Percentiles rank a stretch among this genome's conserved stretches.
phyloP scores from a whole-genome alignment of 306 rosid species.

The Fragaria vesca region DNA sequence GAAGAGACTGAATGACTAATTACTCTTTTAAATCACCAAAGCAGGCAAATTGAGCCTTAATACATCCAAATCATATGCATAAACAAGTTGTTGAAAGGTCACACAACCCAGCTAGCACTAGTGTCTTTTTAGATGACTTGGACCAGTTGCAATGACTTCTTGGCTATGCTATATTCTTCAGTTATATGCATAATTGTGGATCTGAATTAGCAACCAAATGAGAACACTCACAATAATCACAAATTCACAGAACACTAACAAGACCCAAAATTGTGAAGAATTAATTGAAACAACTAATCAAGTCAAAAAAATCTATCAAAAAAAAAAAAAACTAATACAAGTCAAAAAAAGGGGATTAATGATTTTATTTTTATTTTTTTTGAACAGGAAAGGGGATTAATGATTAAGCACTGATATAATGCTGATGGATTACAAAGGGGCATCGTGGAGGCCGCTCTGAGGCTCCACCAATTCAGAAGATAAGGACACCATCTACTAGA shows the following conservation, averaged over 20 bases:
- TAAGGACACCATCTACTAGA: constrained; percentile 13
- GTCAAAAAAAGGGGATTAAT: too few relatives aligned
- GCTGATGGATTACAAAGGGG: constrained; percentile 12
- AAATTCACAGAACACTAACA: not conserved
- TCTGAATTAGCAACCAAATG: constrained; percentile 6
- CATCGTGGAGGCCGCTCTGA: constrained; percentile 8
- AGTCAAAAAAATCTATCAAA: too few relatives aligned
- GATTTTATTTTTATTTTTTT: too few relatives aligned
- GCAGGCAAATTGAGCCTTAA: not conserved
- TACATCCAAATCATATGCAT: not conserved
- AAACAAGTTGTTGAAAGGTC: constrained; percentile 1
- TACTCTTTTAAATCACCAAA: not conserved
- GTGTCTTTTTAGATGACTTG: constrained; percentile 7
- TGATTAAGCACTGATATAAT: not conserved
- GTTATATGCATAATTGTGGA: not conserved
- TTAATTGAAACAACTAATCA: not conserved
- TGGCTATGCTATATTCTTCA: not conserved
- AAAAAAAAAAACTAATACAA: too few relatives aligned
- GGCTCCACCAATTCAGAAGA: constrained; percentile 6
- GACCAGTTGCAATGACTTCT: not conserved
- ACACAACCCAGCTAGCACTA: not conserved
- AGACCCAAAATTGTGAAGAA: not conserved
- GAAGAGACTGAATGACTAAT: not conserved
- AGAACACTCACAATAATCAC: not conserved
- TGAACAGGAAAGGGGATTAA: too few relatives aligned